phyloP scores from a whole-genome alignment of 2,329 filamentous ascomycete genomes.

The Neopestalotiopsis sp. region DNA sequence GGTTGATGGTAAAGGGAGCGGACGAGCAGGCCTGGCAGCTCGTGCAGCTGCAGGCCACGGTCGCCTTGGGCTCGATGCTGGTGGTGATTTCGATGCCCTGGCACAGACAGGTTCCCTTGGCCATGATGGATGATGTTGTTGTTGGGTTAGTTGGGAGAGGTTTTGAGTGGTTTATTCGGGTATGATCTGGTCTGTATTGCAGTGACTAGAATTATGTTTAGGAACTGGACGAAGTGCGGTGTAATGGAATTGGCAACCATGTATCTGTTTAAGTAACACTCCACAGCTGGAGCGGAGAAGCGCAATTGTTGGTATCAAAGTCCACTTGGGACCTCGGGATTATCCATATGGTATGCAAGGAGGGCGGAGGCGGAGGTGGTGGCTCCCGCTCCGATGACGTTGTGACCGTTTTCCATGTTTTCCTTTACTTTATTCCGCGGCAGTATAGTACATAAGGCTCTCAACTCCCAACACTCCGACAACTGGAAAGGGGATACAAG shows the following conservation, averaged over 20 bases:
- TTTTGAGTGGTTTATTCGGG: not conserved
- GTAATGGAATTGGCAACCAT: too few relatives aligned
- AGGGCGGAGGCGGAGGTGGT: not conserved
- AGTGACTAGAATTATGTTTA: too few relatives aligned
- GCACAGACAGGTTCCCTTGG: conserved; percentile 20
- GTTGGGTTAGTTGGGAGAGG: not conserved
- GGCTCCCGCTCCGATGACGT: conserved; percentile 1
- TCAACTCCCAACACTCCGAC: too few relatives aligned
- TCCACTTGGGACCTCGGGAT: not conserved
- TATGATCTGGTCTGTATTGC: not conserved
- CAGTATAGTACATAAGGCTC: too few relatives aligned
- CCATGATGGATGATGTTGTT: not conserved
- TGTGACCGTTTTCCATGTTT: not conserved
- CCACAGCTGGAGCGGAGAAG: too few relatives aligned
- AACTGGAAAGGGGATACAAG: too few relatives aligned
- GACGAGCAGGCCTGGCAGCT: conserved; percentile 19
- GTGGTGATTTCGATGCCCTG: conserved; percentile 17
- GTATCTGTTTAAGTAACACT: too few relatives aligned
- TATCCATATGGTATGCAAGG: not conserved
- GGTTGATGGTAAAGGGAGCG: conserved; percentile 17
- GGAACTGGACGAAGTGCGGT: too few relatives aligned
- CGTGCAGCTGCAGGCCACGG: conserved; percentile 20
- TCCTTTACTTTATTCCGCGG: not conserved
- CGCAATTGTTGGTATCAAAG: not conserved
- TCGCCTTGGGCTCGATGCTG: conserved; percentile 14